A percentile compares a stretch with the other conserved stretches of the same genome.
Conservation (phyloP, 1,139 yeast species). For the Yamadazyma atlantica region DNA sequence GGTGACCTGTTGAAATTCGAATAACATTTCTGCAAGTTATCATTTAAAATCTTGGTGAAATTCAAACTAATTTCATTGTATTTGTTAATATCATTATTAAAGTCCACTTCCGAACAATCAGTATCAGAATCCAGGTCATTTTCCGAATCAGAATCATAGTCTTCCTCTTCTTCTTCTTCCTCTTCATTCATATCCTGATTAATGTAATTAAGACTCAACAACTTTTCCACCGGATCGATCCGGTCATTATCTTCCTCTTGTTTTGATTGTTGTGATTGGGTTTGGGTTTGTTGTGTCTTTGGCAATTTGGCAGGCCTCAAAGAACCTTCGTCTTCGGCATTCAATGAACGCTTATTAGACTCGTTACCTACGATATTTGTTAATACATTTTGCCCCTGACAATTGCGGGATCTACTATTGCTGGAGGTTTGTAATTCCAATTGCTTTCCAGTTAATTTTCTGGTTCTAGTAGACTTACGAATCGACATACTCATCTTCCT, state of each 20-base stretch:
- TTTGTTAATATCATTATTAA: slow-evolving; percentile 13
- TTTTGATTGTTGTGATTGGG: slow-evolving; percentile 3
- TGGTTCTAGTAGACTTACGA: slow-evolving; percentile 36
- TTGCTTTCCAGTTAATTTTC: slow-evolving; percentile 16
- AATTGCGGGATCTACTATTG: not conserved
- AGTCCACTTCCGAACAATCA: slow-evolving; percentile 7
- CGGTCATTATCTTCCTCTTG: slow-evolving; percentile 25
- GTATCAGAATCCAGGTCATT: slow-evolving; percentile 1
- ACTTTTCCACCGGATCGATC: slow-evolving; percentile 47
- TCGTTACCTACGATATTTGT: not conserved
- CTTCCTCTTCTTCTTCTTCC: slow-evolving; percentile 5
- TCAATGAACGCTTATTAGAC: not conserved
- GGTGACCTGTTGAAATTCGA: slow-evolving; percentile 25
- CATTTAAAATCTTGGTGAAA: slow-evolving; percentile 42
- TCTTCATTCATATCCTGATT: slow-evolving; percentile 10
- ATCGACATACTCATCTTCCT: slow-evolving; percentile 17
- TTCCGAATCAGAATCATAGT: slow-evolving; percentile 8
- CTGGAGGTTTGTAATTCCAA: not conserved
- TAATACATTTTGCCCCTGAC: not conserved
- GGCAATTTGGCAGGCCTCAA: slow-evolving; percentile 4
- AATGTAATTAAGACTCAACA: slow-evolving; percentile 32
- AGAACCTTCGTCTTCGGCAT: not conserved
- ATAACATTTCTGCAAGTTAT: slow-evolving; percentile 38
- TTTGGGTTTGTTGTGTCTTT: slow-evolving; percentile 1
- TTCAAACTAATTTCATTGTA: slow-evolving; percentile 24